Evolutionary conservation across 495 filamentous ascomycete genomes (phyloP).

Genomic region (Rusavskia elegans): DNA sequence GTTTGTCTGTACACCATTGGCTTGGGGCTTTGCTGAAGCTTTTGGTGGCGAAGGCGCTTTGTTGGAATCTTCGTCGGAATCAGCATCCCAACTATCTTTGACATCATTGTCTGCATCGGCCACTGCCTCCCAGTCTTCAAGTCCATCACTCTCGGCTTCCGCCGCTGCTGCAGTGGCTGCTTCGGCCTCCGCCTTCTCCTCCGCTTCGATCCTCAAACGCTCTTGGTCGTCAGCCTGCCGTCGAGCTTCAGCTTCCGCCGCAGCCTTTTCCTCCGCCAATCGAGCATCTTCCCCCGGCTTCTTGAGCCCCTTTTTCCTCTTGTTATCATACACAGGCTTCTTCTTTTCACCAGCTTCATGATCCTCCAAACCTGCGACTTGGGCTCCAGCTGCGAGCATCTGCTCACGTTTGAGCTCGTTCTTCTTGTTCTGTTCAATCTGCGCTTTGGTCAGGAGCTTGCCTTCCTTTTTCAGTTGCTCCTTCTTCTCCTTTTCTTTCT

Average conservation of each 20-base stretch:
- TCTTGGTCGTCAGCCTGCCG: slow-evolving; percentile 56
- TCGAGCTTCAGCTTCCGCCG: slow-evolving; percentile 41
- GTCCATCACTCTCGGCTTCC: slow-evolving; percentile 37
- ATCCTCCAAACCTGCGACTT: slow-evolving; percentile 55
- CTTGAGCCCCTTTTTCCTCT: slow-evolving; percentile 59
- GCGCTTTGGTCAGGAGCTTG: slow-evolving; percentile 86
- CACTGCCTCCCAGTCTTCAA: slow-evolving; percentile 82
- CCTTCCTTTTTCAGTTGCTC: slow-evolving; percentile 93
- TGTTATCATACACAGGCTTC: slow-evolving; percentile 53
- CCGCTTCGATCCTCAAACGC: slow-evolving; percentile 46
- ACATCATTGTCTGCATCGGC: slow-evolving; percentile 63
- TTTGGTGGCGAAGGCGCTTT: slow-evolving; percentile 6
- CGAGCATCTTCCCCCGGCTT: slow-evolving; percentile 51
- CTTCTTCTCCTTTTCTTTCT: slow-evolving; percentile 88
- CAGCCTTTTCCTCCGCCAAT: slow-evolving; percentile 42
- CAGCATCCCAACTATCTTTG: slow-evolving; percentile 92
- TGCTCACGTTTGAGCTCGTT: slow-evolving; percentile 84
- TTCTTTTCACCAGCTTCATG: slow-evolving; percentile 48
- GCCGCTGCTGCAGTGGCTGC: slow-evolving; percentile 27
- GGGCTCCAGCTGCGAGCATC: slow-evolving; percentile 76
- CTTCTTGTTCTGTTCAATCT: slow-evolving; percentile 69
- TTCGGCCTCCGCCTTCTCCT: slow-evolving; percentile 44
- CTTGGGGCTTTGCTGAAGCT: slow-evolving; percentile 10
- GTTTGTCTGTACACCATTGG: slow-evolving; percentile 13
- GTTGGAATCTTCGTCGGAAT: slow-evolving; percentile 52